A percentile compares a stretch with the other conserved stretches of the same genome.
phyloP scores from a whole-genome alignment of 1,139 yeast species.

The Pneumocystis wakefieldiae region DNA sequence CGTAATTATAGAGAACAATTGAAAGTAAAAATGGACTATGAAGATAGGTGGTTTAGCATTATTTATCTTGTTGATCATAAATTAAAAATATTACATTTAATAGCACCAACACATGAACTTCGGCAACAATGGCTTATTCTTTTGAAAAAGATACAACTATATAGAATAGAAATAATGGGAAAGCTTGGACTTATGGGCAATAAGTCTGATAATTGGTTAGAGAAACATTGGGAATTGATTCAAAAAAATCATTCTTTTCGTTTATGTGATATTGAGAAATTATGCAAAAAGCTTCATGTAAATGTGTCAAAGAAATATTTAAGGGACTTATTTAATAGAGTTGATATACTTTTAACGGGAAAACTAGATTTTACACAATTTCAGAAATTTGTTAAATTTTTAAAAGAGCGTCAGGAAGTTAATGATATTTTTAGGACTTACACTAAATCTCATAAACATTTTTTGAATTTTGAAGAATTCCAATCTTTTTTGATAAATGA shows the following conservation, averaged over 20 bases:
- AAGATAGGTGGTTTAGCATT: constrained; percentile 64
- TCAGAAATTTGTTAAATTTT: constrained; percentile 46
- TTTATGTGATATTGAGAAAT: constrained; percentile 50
- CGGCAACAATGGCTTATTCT: constrained; percentile 39
- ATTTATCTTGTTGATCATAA: constrained; percentile 43
- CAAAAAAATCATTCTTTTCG: constrained; percentile 33
- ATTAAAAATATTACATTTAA: constrained; percentile 55
- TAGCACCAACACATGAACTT: constrained; percentile 52
- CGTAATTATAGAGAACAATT: constrained; percentile 72
- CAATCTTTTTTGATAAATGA: constrained; percentile 17
- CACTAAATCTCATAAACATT: constrained; percentile 18
- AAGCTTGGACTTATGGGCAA: background rate
- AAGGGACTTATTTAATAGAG: constrained; percentile 29
- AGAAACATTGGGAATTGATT: constrained; percentile 17
- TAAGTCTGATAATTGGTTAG: background rate
- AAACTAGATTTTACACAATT: constrained; percentile 54
- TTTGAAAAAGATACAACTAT: constrained; percentile 24
- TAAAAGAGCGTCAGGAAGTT: constrained; percentile 40
- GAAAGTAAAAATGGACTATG: constrained; percentile 51
- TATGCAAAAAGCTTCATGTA: constrained; percentile 55
- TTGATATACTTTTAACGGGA: constrained; percentile 22
- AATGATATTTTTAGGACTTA: constrained; percentile 26
- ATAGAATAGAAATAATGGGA: constrained; percentile 6
- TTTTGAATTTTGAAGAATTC: constrained; percentile 34
- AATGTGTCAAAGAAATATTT: constrained; percentile 36